A percentile compares a stretch with the other conserved stretches of the same genome.
phyloP scores from a whole-genome alignment of 108 stramenopile genomes.

The Nitzschia sp. region DNA sequence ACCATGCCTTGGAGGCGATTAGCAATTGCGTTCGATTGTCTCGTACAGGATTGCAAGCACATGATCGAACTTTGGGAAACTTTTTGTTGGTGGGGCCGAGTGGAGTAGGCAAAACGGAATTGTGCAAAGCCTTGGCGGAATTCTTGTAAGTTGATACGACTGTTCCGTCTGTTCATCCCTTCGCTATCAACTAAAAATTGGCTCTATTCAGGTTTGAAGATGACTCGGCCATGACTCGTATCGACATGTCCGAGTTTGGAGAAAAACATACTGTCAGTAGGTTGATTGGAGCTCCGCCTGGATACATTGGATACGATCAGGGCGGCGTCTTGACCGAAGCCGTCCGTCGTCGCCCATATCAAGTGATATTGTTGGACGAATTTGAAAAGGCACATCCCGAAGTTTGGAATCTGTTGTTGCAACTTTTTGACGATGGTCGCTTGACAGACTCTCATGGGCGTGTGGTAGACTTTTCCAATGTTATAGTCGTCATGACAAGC shows the following conservation, averaged over 20 bases:
- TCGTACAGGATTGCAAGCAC: constrained; percentile 84
- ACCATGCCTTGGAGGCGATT: constrained; percentile 83
- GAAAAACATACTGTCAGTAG: constrained; percentile 87
- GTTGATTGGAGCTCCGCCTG: constrained; percentile 70
- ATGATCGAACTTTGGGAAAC: constrained; percentile 87
- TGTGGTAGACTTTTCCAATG: constrained; percentile 75
- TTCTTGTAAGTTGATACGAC: too few species aligned
- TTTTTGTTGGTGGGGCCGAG: constrained; percentile 81
- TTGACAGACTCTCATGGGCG: constrained; percentile 80
- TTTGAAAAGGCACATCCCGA: constrained; percentile 82
- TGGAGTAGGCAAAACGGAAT: constrained; percentile 92
- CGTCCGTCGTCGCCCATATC: constrained; percentile 80
- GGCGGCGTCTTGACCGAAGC: constrained; percentile 77
- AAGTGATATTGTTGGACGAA: constrained; percentile 85
- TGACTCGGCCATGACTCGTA: constrained; percentile 89
- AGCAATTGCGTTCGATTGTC: constrained; percentile 88
- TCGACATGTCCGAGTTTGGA: constrained; percentile 90
- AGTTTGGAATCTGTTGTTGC: constrained; percentile 84
- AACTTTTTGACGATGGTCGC: constrained; percentile 82
- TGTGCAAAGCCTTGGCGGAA: constrained; percentile 89
- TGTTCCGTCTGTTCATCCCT: too few species aligned
- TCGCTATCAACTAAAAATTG: too few species aligned
- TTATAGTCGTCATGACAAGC: constrained; percentile 82
- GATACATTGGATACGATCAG: constrained; percentile 76
- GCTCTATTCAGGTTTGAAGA: constrained; percentile 82